Percentiles rank a stretch among this genome's conserved stretches.
phyloP scores from a whole-genome alignment of 176 grass and related monocot species.

The Microstegium vimineum region DNA sequence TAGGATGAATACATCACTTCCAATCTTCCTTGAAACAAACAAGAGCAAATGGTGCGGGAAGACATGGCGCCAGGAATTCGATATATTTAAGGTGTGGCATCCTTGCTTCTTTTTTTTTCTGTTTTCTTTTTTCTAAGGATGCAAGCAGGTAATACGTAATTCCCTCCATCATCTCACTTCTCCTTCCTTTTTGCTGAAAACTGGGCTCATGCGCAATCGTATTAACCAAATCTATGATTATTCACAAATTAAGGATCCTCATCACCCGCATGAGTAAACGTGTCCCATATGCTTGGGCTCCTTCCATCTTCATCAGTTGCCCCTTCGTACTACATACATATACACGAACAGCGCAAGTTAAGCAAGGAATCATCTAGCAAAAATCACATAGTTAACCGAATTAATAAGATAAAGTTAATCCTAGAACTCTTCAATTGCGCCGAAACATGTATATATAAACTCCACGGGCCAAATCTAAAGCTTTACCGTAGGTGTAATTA shows the following conservation, averaged over 20 bases:
- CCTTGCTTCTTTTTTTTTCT: not conserved
- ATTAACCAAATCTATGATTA: too few relatives aligned
- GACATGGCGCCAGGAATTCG: not conserved
- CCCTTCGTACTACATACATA: conserved; percentile 50
- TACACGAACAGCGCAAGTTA: not conserved
- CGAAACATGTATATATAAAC: not conserved
- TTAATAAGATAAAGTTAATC: not conserved
- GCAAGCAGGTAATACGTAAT: too few relatives aligned
- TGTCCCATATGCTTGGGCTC: conserved; percentile 74
- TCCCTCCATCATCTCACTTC: not conserved
- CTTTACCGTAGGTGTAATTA: not conserved
- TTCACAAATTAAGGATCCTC: conserved; percentile 19
- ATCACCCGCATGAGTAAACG: conserved; percentile 47
- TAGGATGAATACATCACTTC: not conserved
- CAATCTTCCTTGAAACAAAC: not conserved
- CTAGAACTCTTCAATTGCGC: not conserved
- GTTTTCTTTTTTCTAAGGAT: not conserved
- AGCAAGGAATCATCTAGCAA: not conserved
- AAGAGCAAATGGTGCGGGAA: not conserved
- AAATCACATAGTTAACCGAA: not conserved
- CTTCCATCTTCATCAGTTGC: conserved; percentile 66
- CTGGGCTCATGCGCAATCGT: too few relatives aligned
- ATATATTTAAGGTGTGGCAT: not conserved
- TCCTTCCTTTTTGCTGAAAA: not conserved
- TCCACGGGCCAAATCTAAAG: not conserved